These are phyloP conservation scores for Aspergillus latus DNA, from an alignment of 2,329 filamentous ascomycete genomes.

Conservation along the genomic window DNA sequence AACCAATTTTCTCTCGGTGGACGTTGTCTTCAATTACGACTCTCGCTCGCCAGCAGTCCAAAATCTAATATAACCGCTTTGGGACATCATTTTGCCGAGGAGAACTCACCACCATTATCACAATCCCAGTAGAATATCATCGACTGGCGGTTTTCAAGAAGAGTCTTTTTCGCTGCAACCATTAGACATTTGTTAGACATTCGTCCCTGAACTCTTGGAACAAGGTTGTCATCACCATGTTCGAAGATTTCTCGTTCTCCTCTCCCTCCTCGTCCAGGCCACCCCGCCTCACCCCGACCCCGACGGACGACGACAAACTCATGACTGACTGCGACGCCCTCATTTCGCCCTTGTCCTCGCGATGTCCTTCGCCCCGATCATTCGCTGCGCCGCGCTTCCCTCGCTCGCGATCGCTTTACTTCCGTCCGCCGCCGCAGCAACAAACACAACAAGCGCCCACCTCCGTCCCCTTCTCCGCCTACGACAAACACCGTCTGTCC, in stretches of 20 bases:
- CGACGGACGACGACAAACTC: conserved; percentile 34
- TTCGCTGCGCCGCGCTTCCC: conserved; percentile 30
- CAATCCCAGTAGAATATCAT: neutral
- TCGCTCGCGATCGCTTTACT: conserved; percentile 35
- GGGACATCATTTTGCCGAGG: conserved; percentile 6
- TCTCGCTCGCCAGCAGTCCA: neutral
- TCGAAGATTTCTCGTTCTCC: conserved; percentile 45
- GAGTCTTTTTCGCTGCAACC: neutral
- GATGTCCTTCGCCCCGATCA: conserved; percentile 42
- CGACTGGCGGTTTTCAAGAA: neutral
- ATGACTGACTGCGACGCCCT: conserved; percentile 40
- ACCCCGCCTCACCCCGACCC: conserved; percentile 23
- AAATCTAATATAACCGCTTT: conserved; percentile 13
- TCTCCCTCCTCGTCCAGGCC: conserved; percentile 35
- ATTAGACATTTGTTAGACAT: neutral
- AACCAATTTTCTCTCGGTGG: neutral
- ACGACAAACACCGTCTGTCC: conserved; percentile 41
- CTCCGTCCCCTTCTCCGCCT: conserved; percentile 46
- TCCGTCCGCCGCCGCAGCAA: conserved; percentile 33
- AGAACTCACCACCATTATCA: neutral
- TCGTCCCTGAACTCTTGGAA: neutral
- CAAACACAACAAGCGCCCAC: conserved; percentile 31
- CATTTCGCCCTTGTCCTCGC: conserved; percentile 44
- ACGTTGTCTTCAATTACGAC: neutral
- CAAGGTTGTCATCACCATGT: conserved; percentile 28